Conservation (phyloP, 805 yeast species). For the Candida ovalis region DNA sequence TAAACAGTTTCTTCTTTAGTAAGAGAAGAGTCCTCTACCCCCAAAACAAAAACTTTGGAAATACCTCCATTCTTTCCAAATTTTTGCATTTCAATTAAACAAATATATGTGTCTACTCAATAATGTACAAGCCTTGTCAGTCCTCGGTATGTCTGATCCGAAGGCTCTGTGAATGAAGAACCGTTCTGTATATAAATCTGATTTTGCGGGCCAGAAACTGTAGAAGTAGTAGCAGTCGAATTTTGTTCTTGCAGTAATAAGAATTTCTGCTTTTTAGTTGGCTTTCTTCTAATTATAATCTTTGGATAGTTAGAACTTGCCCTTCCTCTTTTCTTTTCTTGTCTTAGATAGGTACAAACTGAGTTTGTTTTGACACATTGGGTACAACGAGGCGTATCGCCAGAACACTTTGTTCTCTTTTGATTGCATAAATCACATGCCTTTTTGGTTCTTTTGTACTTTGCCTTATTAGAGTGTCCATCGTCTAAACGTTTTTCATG, state of each 20-base stretch:
- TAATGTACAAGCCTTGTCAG: neutral
- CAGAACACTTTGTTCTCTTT: conserved; percentile 46
- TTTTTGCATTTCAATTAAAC: too few species aligned
- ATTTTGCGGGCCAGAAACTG: neutral
- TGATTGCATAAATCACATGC: conserved; percentile 49
- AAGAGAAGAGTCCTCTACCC: too few species aligned
- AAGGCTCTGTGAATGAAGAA: neutral
- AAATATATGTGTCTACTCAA: too few species aligned
- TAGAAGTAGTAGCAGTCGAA: neutral
- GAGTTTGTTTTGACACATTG: conserved; percentile 35
- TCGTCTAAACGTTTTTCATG: neutral
- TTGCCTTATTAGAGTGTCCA: neutral
- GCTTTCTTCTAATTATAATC: conserved; percentile 23
- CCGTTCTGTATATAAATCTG: neutral
- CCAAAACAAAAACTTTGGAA: too few species aligned
- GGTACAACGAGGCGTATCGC: conserved; percentile 38
- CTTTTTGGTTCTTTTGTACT: conserved; percentile 25
- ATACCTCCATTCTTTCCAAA: too few species aligned
- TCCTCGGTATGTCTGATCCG: neutral
- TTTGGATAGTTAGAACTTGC: conserved; percentile 42
- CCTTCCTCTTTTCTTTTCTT: conserved; percentile 44
- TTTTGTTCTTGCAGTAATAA: neutral
- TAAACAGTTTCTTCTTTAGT: too few species aligned
- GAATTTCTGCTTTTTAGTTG: conserved; percentile 17
- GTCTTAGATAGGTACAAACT: conserved; percentile 38